These are phyloP conservation scores for Erysiphe pulchra DNA, from an alignment of 2,329 filamentous ascomycete species.

Conservation along the genomic window DNA sequence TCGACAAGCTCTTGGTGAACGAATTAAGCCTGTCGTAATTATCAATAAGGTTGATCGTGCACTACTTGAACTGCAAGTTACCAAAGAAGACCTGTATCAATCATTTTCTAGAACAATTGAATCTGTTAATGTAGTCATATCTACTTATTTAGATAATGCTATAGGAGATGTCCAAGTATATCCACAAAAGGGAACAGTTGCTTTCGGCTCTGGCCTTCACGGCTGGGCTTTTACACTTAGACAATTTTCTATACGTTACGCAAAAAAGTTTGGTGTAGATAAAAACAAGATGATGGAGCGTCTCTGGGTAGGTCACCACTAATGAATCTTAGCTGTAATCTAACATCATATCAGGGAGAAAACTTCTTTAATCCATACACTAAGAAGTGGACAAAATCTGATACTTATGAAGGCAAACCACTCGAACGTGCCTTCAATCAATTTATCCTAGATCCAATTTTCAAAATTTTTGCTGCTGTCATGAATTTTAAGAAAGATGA, in stretches of 20 bases:
- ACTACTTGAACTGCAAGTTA: slow-evolving; percentile 93
- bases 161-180: slow-evolving; percentile 98
- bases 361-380: slow-evolving; percentile 99
- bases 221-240: slow-evolving; percentile 99
- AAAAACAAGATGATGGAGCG: slow-evolving; percentile 99
- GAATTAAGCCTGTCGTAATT: slow-evolving; percentile 98
- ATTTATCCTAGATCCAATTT: slow-evolving; percentile 99
- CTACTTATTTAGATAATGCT: slow-evolving; percentile 91
- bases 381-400: slow-evolving; percentile 98
- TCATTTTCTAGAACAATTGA: slow-evolving; percentile 98
- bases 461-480: slow-evolving; percentile 89
- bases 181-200: slow-evolving; percentile 90
- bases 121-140: slow-evolving; percentile 99
- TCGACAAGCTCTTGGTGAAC: slow-evolving; percentile 95
- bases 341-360: slow-evolving; percentile 37
- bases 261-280: slow-evolving; percentile 99
- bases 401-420: slow-evolving; percentile 58
- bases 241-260: slow-evolving; percentile 85
- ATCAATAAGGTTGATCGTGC: slow-evolving; percentile 99
- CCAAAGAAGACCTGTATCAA: slow-evolving; percentile 98
- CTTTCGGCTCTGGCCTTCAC: slow-evolving; percentile 98
- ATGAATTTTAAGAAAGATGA: slow-evolving; percentile 99
- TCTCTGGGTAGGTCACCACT: slow-evolving; percentile 50
- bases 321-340: slow-evolving; percentile 1
- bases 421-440: slow-evolving; percentile 98